phyloP scores from a whole-genome alignment of 2,329 filamentous ascomycete species.

The Colletotrichum theobromicola region DNA sequence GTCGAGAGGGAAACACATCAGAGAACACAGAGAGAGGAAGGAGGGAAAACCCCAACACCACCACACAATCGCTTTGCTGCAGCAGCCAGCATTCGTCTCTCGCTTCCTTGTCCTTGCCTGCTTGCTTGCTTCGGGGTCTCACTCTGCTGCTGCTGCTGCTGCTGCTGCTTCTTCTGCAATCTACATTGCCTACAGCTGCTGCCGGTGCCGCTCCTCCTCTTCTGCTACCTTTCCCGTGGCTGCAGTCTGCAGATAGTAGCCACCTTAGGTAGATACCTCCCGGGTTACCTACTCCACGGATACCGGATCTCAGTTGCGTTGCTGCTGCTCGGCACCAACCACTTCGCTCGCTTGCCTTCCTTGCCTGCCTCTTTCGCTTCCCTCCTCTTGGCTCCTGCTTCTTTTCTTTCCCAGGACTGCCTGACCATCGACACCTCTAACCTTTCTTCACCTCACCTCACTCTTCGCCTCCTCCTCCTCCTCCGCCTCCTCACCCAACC shows the following conservation, averaged over 20 bases:
- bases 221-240: neutral
- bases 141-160: neutral
- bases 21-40: neutral
- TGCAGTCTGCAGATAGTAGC: slow-evolving; percentile 8
- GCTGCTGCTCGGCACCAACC: slow-evolving; percentile 5
- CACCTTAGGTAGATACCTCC: neutral
- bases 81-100: neutral
- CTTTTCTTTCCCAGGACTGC: slow-evolving; percentile 12
- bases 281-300: neutral
- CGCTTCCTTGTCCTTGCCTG: slow-evolving; percentile 9
- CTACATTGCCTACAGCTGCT: neutral
- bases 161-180: neutral
- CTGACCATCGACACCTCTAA: slow-evolving; percentile 2
- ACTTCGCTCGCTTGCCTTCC: slow-evolving; percentile 1
- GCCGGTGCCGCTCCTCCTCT: neutral
- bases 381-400: slow-evolving; percentile 6
- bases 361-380: slow-evolving; percentile 6
- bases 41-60: neutral
- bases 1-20: neutral
- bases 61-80: slow-evolving; percentile 14
- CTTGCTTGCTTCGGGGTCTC: neutral
- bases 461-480: neutral
- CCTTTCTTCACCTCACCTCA: neutral
- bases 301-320: neutral
- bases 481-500: neutral